Conservation (phyloP, 2,329 filamentous ascomycete genomes). For the Fusarium continuum region DNA sequence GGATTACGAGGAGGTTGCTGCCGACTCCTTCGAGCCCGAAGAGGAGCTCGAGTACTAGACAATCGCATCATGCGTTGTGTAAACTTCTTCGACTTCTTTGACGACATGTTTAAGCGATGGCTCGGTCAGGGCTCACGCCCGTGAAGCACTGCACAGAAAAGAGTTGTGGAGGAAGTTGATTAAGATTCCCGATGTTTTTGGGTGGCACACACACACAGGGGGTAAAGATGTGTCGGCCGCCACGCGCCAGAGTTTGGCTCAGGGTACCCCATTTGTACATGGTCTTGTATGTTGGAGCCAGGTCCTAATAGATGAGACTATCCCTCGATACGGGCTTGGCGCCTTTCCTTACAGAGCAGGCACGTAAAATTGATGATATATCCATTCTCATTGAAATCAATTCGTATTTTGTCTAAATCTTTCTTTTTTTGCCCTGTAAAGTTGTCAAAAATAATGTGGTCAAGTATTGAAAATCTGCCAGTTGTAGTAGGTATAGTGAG, state of each 20-base stretch:
- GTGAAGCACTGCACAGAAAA: constrained; percentile 32
- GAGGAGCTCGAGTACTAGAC: constrained; percentile 81
- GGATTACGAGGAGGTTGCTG: constrained; percentile 87
- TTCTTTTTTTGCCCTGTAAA: no score
- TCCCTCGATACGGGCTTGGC: constrained; percentile 34
- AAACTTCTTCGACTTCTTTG: constrained; percentile 38
- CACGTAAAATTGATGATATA: constrained; percentile 48
- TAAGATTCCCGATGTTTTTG: constrained; percentile 45
- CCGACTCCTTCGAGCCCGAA: constrained; percentile 72
- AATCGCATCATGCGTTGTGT: constrained; percentile 18
- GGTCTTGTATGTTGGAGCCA: constrained; percentile 40
- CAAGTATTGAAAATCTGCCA: not conserved
- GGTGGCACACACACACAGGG: constrained; percentile 34
- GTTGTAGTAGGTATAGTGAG: not conserved
- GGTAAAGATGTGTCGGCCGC: constrained; percentile 39
- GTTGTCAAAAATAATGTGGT: not conserved
- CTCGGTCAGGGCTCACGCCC: constrained; percentile 21
- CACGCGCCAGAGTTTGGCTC: constrained; percentile 36
- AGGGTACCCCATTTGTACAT: constrained; percentile 40
- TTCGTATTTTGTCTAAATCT: no score
- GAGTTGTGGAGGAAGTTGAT: constrained; percentile 40
- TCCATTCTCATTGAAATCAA: constrained; percentile 29
- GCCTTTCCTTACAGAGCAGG: constrained; percentile 42
- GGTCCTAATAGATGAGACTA: constrained; percentile 46
- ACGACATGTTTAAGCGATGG: constrained; percentile 26